Evolutionary conservation across 2,329 filamentous ascomycete species (phyloP).

Genomic region (Pseudogymnoascus sp.): DNA sequence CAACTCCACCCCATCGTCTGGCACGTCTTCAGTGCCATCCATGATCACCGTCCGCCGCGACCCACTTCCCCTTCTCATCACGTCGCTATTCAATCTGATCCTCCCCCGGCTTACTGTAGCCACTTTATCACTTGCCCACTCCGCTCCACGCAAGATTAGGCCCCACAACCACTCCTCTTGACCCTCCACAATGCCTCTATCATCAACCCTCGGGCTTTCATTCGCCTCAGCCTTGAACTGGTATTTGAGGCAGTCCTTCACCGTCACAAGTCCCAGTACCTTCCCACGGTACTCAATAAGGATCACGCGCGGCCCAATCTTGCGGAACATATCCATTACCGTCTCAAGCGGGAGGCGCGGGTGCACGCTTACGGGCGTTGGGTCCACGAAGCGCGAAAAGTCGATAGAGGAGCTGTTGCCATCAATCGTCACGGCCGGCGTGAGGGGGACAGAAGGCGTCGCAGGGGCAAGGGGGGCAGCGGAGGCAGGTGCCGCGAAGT

Average conservation of each 20-base stretch:
- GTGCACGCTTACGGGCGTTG: conserved; percentile 83
- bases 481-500: conserved; percentile 53
- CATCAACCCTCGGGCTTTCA: conserved; percentile 60
- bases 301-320: conserved; percentile 90
- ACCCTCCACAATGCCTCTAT: conserved; percentile 41
- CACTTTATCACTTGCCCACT: conserved; percentile 52
- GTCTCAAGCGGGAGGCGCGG: conserved; percentile 88
- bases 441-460: conserved; percentile 23
- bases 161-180: conserved; percentile 64
- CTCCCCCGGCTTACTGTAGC: conserved; percentile 46
- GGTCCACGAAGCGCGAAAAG: conserved; percentile 80
- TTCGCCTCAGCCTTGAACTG: conserved; percentile 92
- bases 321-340: conserved; percentile 97
- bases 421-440: conserved; percentile 49
- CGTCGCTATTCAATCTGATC: conserved; percentile 38
- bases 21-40: conserved; percentile 43
- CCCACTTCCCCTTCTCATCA: conserved; percentile 23
- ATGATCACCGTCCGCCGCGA: conserved; percentile 31
- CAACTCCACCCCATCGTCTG: conserved; percentile 38
- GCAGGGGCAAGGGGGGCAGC: conserved; percentile 22
- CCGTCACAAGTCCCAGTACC: conserved; percentile 78
- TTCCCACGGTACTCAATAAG: conserved; percentile 83
- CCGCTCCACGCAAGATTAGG: conserved; percentile 42
- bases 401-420: conserved; percentile 57
- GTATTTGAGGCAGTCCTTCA: conserved; percentile 95